Percentiles rank a stretch among this genome's conserved stretches.
Evolutionary conservation across 1,139 yeast genomes (phyloP).

Genomic region (Candida tetrigidarum): DNA sequence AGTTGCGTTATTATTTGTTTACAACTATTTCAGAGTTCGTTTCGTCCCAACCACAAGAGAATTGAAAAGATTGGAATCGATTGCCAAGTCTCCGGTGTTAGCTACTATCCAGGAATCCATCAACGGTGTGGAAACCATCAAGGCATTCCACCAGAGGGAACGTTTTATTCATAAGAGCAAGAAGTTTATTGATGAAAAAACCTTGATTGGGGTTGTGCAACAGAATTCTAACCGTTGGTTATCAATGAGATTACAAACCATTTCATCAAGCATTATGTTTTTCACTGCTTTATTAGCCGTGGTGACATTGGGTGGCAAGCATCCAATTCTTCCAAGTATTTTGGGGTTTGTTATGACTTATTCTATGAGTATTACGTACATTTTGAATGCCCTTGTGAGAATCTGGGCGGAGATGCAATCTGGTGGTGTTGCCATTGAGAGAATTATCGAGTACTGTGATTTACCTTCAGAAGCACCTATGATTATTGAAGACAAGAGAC

Average conservation of each 20-base stretch:
- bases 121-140: slow-evolving; percentile 61
- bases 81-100: slow-evolving; percentile 56
- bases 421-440: slow-evolving; percentile 35
- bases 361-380: slow-evolving; percentile 31
- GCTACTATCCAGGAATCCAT: slow-evolving; percentile 68
- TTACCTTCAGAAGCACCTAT: slow-evolving; percentile 32
- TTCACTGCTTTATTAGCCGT: slow-evolving; percentile 29
- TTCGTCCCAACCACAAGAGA: slow-evolving; percentile 39
- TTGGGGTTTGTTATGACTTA: slow-evolving; percentile 40
- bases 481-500: slow-evolving; percentile 26
- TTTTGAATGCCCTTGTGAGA: slow-evolving; percentile 31
- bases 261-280: slow-evolving; percentile 32
- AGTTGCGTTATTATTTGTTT: slow-evolving; percentile 27
- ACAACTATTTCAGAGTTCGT: slow-evolving; percentile 30
- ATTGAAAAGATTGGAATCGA: slow-evolving; percentile 33
- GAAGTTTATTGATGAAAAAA: slow-evolving; percentile 60
- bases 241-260: slow-evolving; percentile 35
- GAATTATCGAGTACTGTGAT: slow-evolving; percentile 36
- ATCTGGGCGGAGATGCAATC: slow-evolving; percentile 38
- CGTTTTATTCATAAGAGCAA: slow-evolving; percentile 60
- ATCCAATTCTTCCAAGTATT: slow-evolving; percentile 29
- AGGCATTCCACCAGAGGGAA: slow-evolving; percentile 56
- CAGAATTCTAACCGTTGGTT: slow-evolving; percentile 39
- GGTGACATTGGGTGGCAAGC: slow-evolving; percentile 24
- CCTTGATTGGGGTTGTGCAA: slow-evolving; percentile 44